A percentile compares a stretch with the other conserved stretches of the same genome.
Evolutionary conservation across 1,284 basidiomycete species (phyloP).

Genomic region (Cutaneotrichosporon cutaneum): DNA sequence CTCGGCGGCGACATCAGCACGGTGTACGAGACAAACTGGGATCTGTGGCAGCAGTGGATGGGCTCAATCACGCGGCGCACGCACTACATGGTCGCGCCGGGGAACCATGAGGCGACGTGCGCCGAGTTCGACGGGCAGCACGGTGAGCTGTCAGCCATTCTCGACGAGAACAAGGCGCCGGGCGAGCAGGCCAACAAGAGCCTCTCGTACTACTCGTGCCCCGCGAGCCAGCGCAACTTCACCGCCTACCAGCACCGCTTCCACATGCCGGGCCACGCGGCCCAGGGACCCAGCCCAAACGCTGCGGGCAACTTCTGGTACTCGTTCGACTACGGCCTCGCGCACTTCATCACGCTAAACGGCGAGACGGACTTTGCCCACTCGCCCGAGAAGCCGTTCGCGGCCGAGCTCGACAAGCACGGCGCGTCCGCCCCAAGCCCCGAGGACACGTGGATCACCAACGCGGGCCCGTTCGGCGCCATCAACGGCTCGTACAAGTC

Average conservation of each 20-base stretch:
- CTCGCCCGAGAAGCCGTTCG: conserved; percentile 32
- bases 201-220: conserved; percentile 33
- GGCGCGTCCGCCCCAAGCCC: conserved; percentile 2
- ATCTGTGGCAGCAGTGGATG: conserved; percentile 49
- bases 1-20: conserved; percentile 33
- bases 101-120: conserved; percentile 30
- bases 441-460: conserved; percentile 14
- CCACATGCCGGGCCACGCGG: conserved; percentile 34
- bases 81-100: conserved; percentile 32
- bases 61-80: conserved; percentile 37
- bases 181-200: conserved; percentile 13
- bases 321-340: conserved; percentile 32
- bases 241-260: conserved; percentile 38
- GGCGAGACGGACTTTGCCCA: conserved; percentile 32
- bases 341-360: conserved; percentile 32
- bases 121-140: conserved; percentile 35
- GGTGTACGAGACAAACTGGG: conserved; percentile 44
- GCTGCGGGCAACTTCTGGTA: conserved; percentile 38
- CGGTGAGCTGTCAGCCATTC: conserved; percentile 23
- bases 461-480: conserved; percentile 20
- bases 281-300: conserved; percentile 3
- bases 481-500: conserved; percentile 26
- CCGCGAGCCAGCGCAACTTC: conserved; percentile 31
- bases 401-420: conserved; percentile 24
- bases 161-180: conserved; percentile 23